A percentile compares a stretch with the other conserved stretches of the same genome.
These are phyloP conservation scores for Magnolia kwangsiensis DNA, from an alignment of 164 flowering plant genomes.

Conservation along the genomic window DNA sequence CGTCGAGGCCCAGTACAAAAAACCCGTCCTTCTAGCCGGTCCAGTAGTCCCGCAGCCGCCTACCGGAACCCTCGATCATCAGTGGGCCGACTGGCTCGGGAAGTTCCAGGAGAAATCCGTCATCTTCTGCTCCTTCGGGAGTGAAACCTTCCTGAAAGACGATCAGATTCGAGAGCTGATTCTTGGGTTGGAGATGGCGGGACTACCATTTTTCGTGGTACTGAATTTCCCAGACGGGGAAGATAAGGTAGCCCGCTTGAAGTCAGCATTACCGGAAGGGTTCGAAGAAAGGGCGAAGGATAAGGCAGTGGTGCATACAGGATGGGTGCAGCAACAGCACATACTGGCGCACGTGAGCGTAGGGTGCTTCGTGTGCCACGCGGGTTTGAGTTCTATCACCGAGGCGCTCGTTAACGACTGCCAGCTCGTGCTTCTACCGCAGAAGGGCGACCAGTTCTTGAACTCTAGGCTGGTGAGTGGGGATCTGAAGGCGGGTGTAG, in stretches of 20 bases:
- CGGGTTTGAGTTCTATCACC: slow-evolving; percentile 2
- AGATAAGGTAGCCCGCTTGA: not conserved
- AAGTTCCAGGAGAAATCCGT: slow-evolving; percentile 22
- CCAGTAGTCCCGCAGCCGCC: slow-evolving; percentile 18
- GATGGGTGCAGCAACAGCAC: slow-evolving; percentile 21
- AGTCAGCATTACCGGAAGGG: slow-evolving; percentile 15
- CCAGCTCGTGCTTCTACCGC: slow-evolving; percentile 28
- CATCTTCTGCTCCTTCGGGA: slow-evolving; percentile 35
- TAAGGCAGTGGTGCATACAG: slow-evolving; percentile 13
- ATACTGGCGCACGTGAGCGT: slow-evolving; percentile 12
- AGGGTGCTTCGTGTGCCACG: slow-evolving; percentile 16
- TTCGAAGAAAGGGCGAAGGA: slow-evolving; percentile 19
- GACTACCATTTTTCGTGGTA: slow-evolving; percentile 28
- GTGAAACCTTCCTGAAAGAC: slow-evolving; percentile 20
- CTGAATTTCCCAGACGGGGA: slow-evolving; percentile 3
- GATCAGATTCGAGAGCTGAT: slow-evolving; percentile 28
- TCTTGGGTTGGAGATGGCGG: slow-evolving; percentile 28
- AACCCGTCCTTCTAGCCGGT: slow-evolving; percentile 11
- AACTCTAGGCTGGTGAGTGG: slow-evolving; percentile 13
- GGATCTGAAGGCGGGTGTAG: slow-evolving; percentile 15
- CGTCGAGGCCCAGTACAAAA: slow-evolving; percentile 9
- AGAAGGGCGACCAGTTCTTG: slow-evolving; percentile 19
- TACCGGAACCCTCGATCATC: not conserved
- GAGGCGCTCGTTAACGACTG: slow-evolving; percentile 14
- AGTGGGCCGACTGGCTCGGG: slow-evolving; percentile 32